These are phyloP conservation scores for Trichoderma sp. DNA, from an alignment of 2,329 filamentous ascomycete species.

Conservation along the genomic window DNA sequence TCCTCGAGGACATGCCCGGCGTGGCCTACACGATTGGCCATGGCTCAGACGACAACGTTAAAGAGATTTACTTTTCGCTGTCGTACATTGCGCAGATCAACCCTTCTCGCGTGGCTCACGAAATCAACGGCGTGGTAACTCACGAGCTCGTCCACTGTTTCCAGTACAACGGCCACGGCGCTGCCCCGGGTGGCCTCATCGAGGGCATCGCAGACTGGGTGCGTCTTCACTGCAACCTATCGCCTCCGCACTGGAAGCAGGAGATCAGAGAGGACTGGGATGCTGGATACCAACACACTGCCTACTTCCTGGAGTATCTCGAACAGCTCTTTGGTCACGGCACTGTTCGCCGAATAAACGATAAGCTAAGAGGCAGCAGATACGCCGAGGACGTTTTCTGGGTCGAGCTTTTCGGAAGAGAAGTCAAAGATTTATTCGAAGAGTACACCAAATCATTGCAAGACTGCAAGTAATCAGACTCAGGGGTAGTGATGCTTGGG, in stretches of 20 bases:
- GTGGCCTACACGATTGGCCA: slow-evolving; percentile 85
- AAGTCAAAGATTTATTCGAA: slow-evolving; percentile 68
- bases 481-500: too few relatives aligned
- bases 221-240: slow-evolving; percentile 66
- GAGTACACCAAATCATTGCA: slow-evolving; percentile 56
- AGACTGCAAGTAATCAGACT: neutral
- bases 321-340: slow-evolving; percentile 62
- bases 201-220: slow-evolving; percentile 96
- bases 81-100: slow-evolving; percentile 62
- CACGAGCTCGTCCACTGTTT: slow-evolving; percentile 96
- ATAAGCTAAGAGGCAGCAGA: slow-evolving; percentile 57
- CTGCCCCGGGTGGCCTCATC: slow-evolving; percentile 71
- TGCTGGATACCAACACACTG: slow-evolving; percentile 84
- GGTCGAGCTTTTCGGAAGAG: slow-evolving; percentile 63
- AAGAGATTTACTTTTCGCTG: slow-evolving; percentile 86
- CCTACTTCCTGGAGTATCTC: slow-evolving; percentile 84
- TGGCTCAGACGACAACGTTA: slow-evolving; percentile 79
- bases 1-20: slow-evolving; percentile 74
- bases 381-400: slow-evolving; percentile 67
- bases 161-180: slow-evolving; percentile 67
- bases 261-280: slow-evolving; percentile 68
- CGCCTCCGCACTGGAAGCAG: slow-evolving; percentile 79
- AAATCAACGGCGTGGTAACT: slow-evolving; percentile 79
- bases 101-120: slow-evolving; percentile 44
- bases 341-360: slow-evolving; percentile 63